Percentiles rank a stretch among this genome's conserved stretches.
These are phyloP conservation scores for Simplicillium sp. DNA, from an alignment of 2,329 filamentous ascomycete genomes.

Conservation along the genomic window DNA sequence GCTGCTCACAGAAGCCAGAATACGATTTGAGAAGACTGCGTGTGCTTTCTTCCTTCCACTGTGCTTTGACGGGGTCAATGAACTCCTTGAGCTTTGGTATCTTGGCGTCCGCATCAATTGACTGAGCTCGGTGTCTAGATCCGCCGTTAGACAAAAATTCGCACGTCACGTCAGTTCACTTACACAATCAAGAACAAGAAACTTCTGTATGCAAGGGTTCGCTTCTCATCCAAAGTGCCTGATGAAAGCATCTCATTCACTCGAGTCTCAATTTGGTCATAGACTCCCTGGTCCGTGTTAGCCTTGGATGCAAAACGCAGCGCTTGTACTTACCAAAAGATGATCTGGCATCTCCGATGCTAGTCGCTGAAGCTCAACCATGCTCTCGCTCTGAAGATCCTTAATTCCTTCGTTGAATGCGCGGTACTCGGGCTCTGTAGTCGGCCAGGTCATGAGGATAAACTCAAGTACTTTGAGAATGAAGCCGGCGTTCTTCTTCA, in stretches of 20 bases:
- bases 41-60: constrained; percentile 69
- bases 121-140: constrained; percentile 65
- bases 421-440: constrained; percentile 58
- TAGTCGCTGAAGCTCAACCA: constrained; percentile 78
- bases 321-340: constrained; percentile 50
- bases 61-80: constrained; percentile 68
- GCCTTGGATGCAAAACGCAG: not conserved
- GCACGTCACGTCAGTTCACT: constrained; percentile 13
- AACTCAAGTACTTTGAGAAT: constrained; percentile 87
- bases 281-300: constrained; percentile 52
- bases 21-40: constrained; percentile 64
- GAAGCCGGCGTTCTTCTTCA: constrained; percentile 69
- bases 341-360: constrained; percentile 88
- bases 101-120: constrained; percentile 61
- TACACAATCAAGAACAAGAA: constrained; percentile 90
- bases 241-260: constrained; percentile 72
- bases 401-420: constrained; percentile 83
- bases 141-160: too few species aligned
- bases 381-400: constrained; percentile 75
- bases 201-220: constrained; percentile 76
- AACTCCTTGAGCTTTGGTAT: constrained; percentile 66
- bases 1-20: constrained; percentile 65
- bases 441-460: constrained; percentile 75
- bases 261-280: constrained; percentile 75
- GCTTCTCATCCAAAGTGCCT: constrained; percentile 67